Evolutionary conservation across 331 rosid species (phyloP), one percentile per base, ranked within the genome.

Genomic region (Pyrus hybrid): DNA sequence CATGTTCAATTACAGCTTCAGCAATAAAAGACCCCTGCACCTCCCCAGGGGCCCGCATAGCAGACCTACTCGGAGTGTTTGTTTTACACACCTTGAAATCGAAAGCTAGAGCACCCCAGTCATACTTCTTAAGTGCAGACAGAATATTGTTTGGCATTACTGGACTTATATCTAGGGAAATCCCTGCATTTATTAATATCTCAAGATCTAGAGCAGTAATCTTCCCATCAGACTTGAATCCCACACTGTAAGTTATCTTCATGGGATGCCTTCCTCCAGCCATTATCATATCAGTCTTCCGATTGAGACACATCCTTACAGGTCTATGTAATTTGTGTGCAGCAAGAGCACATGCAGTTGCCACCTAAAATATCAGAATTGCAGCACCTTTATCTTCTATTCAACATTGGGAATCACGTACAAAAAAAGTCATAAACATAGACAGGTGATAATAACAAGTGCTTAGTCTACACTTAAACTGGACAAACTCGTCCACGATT

Each of bases 191-290:
- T 32, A 94, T 77, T 85, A 94, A 84, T 85, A 94, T 87, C 56
- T 86, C 73, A 73, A 94, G 90, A 25, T 94, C 76, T 74, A 92
- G 70, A 61, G 92, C 97, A 41, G 99, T 94, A 73, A 94, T 87
- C 82, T 92, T 94, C 66, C 99, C 99, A 69, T 84, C 85, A 54
- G 87, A 84, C 85, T 85, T 94, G 81, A 92, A 94, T 74, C 99
- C 93, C 35, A 92, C 97, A 73, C 77, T 86, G 76, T 92, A 94
- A 43, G 86, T 92, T 76, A 94, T 85, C 83, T 88, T 92, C 95
- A 94, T 85, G 47, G 99, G 96, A 86, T 94, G 99, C 83, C 99
- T 86, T 81, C 99, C 99, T 80, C 97, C 99, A 22, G 96, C 90
- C 90, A 90, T 86, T 79, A 92, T 83, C 97, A 92, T 92, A 80